Evolutionary conservation across 257 asterid species (phyloP).

Genomic region (Fraxinus anomala): DNA sequence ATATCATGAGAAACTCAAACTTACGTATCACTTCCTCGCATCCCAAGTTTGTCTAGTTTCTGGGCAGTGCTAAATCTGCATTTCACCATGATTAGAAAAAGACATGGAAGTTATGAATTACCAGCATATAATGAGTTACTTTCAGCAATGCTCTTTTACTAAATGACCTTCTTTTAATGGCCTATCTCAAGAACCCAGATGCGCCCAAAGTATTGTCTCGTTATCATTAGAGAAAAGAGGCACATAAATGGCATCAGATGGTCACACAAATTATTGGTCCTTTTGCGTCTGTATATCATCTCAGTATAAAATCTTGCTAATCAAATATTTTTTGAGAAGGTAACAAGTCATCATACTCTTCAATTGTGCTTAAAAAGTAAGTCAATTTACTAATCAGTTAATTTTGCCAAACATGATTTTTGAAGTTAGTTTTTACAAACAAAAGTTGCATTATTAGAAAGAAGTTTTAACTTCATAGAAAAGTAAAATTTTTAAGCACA

Average conservation of each 20-base stretch:
- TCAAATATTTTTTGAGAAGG: neutral
- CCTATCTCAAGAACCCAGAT: neutral
- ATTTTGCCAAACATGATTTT: neutral
- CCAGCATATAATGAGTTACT: neutral
- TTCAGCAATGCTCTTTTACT: neutral
- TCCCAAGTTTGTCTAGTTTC: conserved; percentile 96
- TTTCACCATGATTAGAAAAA: conserved; percentile 20
- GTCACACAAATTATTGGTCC: neutral
- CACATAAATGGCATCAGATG: neutral
- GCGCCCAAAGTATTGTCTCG: neutral
- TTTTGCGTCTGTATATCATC: neutral
- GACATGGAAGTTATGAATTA: conserved; percentile 21
- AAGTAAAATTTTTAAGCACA: neutral
- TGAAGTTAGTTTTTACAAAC: neutral
- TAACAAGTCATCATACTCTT: neutral
- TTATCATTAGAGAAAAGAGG: neutral
- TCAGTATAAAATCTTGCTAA: neutral
- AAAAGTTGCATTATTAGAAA: neutral
- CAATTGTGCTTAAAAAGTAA: neutral
- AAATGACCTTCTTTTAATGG: neutral
- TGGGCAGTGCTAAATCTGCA: conserved; percentile 99
- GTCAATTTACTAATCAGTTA: too few relatives aligned
- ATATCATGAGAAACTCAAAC: conserved; percentile 31
- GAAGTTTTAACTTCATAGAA: neutral
- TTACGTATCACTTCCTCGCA: conserved; percentile 99